Evolutionary conservation across 2,329 filamentous ascomycete genomes (phyloP), one percentile per base, ranked within the genome.

Genomic region (Colletotrichum shisoi): DNA sequence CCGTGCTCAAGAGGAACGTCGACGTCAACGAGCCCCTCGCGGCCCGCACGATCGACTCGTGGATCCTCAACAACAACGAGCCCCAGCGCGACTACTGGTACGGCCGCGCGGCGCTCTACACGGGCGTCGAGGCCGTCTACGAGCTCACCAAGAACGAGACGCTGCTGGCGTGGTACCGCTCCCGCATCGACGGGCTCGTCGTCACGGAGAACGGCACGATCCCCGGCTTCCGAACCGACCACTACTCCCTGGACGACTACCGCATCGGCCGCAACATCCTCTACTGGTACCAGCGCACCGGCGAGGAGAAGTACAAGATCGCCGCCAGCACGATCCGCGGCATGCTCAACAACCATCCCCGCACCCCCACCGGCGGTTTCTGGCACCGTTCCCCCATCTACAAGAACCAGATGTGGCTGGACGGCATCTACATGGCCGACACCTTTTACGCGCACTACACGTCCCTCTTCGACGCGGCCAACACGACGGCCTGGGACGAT

Each of bases 341-440:
- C 27, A 82, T 84, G 70, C 72, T 87, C 15, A 74, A 85, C 66
- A 73, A 77, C 37, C 83, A 84, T 69, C 83, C 83, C 5, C 79
- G 84, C 9, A 87, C 82, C 0, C 72, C 80, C 0, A 73, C 77
- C 0, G 84, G 84, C 13, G 85, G 84, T 1, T 85, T 87, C 77
- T 87, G 84, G 83, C 84, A 86, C 70, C 71, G 75, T 4, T 72
- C 72, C 4, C 75, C 81, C 37, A 74, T 76, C 3, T 85, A 84
- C 69, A 78, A 76, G 17, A 79, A 85, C 70, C 82, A 87, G 71
- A 86, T 86, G 84, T 86, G 85, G 84, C 78, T 87, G 0, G 84
- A 86, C 70, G 85, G 85, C 2, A 82, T 83, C 39, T 84, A 78
- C 74, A 84, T 84, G 82, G 79, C 80, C 3, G 79, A 80, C 52